Evolutionary conservation across 441 rosid genomes (phyloP).

Genomic region (Corymbia citriodora): DNA sequence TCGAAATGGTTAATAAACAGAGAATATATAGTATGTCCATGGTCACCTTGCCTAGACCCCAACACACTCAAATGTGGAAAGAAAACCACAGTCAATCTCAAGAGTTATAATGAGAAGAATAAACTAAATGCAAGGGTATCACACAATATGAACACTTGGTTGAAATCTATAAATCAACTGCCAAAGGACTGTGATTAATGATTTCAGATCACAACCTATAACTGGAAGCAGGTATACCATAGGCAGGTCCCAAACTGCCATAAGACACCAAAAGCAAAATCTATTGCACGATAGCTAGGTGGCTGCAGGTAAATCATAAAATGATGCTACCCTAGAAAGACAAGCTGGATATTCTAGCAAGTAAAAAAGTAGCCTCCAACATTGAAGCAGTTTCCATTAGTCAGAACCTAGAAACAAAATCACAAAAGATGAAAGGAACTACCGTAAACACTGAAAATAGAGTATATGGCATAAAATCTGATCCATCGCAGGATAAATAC

Average conservation of each 20-base stretch:
- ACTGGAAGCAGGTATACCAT: not conserved
- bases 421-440: not conserved
- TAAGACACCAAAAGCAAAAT: not conserved
- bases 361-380: not conserved
- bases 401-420: not conserved
- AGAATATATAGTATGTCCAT: not conserved
- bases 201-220: not conserved
- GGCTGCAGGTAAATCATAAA: not conserved
- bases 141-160: not conserved
- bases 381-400: not conserved
- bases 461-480: not conserved
- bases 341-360: not conserved
- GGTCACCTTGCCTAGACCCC: not conserved
- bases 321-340: not conserved
- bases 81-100: not conserved
- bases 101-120: not conserved
- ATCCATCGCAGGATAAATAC: not conserved
- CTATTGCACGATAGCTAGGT: not conserved
- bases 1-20: not conserved
- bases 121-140: not conserved
- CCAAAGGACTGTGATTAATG: not conserved
- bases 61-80: not conserved
- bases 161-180: not conserved
- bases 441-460: not conserved
- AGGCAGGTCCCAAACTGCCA: not conserved